These are phyloP conservation scores for Scutellaria galericulata DNA, from an alignment of 257 asterid species.

Conservation along the genomic window DNA sequence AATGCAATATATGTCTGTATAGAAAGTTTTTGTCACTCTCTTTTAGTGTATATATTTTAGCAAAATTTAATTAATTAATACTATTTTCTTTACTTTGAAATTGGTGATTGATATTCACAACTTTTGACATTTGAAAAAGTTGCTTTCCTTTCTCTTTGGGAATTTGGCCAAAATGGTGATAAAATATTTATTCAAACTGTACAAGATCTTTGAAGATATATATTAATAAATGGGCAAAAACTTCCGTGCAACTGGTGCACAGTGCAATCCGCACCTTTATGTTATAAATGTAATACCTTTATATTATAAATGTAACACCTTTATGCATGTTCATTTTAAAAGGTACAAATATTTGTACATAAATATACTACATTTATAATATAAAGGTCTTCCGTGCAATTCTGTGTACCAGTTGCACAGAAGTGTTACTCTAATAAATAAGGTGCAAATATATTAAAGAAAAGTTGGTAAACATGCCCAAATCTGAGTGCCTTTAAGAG, in stretches of 20 bases:
- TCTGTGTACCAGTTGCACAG: no score
- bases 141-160: conserved; percentile 29
- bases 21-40: conserved; percentile 24
- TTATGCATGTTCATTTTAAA: no score
- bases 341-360: no score
- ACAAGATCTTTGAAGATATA: conserved; percentile 35
- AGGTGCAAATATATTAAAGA: conserved; percentile 7
- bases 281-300: no score
- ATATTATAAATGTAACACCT: no score
- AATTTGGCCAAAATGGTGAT: conserved; percentile 31
- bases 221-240: conserved; percentile 36
- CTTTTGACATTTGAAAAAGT: conserved; percentile 31
- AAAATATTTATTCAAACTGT: conserved; percentile 29
- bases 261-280: no score
- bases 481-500: neutral
- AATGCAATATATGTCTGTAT: conserved; percentile 23
- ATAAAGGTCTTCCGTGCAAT: no score
- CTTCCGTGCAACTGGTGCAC: no score
- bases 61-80: neutral
- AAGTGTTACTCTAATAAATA: no score
- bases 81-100: neutral
- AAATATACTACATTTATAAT: no score
- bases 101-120: conserved; percentile 26
- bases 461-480: conserved; percentile 33
- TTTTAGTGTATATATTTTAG: conserved; percentile 19